These are phyloP conservation scores for Microsporum canis DNA, from an alignment of 2,329 filamentous ascomycete genomes.

Conservation along the genomic window DNA sequence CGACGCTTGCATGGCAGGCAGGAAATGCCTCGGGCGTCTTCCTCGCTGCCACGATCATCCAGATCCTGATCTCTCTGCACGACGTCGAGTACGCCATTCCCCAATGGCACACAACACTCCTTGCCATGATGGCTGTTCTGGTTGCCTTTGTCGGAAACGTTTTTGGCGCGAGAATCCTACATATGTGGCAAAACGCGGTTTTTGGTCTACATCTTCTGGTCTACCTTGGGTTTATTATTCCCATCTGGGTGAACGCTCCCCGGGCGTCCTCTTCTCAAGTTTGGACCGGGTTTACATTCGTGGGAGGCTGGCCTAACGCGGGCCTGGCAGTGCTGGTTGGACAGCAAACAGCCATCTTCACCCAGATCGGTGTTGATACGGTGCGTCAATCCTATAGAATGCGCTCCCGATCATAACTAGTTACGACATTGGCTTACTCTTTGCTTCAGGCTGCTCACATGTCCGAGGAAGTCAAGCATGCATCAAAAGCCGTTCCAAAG, in stretches of 20 bases:
- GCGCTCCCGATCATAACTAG: background rate
- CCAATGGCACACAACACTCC: slow-evolving; percentile 38
- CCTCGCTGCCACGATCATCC: slow-evolving; percentile 35
- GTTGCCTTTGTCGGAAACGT: slow-evolving; percentile 36
- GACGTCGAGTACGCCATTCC: slow-evolving; percentile 27
- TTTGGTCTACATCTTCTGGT: slow-evolving; percentile 39
- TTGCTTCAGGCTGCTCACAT: slow-evolving; percentile 19
- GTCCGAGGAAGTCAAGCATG: slow-evolving; percentile 41
- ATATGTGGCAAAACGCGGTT: slow-evolving; percentile 41
- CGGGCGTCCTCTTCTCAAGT: slow-evolving; percentile 19
- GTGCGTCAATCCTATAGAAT: background rate
- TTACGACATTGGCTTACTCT: background rate
- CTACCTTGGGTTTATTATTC: slow-evolving; percentile 33
- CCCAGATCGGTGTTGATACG: slow-evolving; percentile 23
- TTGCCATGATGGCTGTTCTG: slow-evolving; percentile 34
- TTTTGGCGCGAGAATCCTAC: slow-evolving; percentile 33
- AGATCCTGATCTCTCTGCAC: slow-evolving; percentile 32
- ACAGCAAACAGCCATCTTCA: slow-evolving; percentile 21
- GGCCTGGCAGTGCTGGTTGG: slow-evolving; percentile 32
- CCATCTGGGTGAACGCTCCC: slow-evolving; percentile 24
- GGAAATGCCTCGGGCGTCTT: slow-evolving; percentile 36
- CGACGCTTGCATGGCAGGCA: slow-evolving; percentile 36
- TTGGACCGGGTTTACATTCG: slow-evolving; percentile 30
- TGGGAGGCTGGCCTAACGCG: slow-evolving; percentile 26
- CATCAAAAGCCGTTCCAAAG: slow-evolving; percentile 36